These are phyloP conservation scores for Amanita inopinata DNA, from an alignment of 768 basidiomycete genomes.

Conservation along the genomic window DNA sequence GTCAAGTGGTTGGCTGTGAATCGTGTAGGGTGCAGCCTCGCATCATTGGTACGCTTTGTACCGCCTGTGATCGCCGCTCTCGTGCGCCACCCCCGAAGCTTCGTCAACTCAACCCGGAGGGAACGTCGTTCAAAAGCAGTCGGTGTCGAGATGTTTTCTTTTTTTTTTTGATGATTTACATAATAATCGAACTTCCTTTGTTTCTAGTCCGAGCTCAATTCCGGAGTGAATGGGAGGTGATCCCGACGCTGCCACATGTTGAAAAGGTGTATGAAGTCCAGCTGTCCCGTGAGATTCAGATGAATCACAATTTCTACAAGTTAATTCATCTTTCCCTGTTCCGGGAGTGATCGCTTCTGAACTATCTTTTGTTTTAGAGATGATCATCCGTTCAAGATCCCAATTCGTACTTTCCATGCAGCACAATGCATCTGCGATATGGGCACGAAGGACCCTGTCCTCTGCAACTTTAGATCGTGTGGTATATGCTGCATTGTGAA, in stretches of 20 bases:
- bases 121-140: constrained; percentile 45
- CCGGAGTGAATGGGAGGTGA: constrained; percentile 43
- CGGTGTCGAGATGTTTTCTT: constrained; percentile 14
- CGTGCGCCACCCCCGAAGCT: constrained; percentile 30
- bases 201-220: constrained; percentile 37
- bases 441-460: constrained; percentile 37
- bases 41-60: constrained; percentile 35
- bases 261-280: constrained; percentile 50
- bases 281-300: constrained; percentile 30
- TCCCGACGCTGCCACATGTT: constrained; percentile 27
- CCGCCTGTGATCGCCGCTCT: constrained; percentile 37
- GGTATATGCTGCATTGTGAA: constrained; percentile 54
- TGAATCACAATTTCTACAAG: constrained; percentile 41
- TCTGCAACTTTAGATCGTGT: constrained; percentile 54
- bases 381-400: constrained; percentile 27
- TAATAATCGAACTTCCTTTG: constrained; percentile 10
- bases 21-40: constrained; percentile 40
- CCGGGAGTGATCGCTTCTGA: background rate
- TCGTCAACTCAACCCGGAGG: constrained; percentile 36
- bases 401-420: constrained; percentile 53
- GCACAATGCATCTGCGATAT: constrained; percentile 63
- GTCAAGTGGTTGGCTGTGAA: constrained; percentile 39
- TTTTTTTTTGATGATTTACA: background rate
- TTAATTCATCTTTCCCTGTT: constrained; percentile 16
- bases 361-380: constrained; percentile 18